phyloP scores from a whole-genome alignment of 2,329 filamentous ascomycete genomes.

The Claviceps sp. region DNA sequence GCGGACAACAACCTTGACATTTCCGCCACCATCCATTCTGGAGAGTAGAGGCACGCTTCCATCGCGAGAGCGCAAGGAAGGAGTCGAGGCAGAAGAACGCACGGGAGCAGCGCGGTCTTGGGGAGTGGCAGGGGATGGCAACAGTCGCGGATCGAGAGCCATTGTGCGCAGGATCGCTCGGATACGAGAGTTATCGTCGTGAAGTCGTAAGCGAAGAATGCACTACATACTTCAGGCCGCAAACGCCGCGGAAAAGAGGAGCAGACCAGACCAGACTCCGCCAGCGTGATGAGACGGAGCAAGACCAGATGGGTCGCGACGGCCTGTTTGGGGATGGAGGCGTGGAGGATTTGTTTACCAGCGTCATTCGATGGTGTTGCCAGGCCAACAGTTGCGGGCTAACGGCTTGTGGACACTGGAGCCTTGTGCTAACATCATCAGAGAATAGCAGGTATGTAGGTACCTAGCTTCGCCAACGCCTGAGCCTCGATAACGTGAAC shows the following conservation, averaged over 20 bases:
- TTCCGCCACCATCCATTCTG: constrained; percentile 52
- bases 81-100: constrained; percentile 62
- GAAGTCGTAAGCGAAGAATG: constrained; percentile 27
- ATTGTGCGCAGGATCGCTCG: constrained; percentile 27
- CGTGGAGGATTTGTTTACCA: constrained; percentile 20
- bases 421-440: too few relatives aligned
- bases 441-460: too few relatives aligned
- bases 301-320: not conserved
- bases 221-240: constrained; percentile 19
- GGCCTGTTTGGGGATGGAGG: constrained; percentile 1
- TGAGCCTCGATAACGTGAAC: too few relatives aligned
- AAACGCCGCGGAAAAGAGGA: not conserved
- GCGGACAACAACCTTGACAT: constrained; percentile 71
- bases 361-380: constrained; percentile 17
- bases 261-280: not conserved
- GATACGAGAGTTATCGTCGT: constrained; percentile 25
- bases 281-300: not conserved
- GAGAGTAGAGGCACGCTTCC: constrained; percentile 44
- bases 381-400: constrained; percentile 11
- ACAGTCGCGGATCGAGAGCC: constrained; percentile 29
- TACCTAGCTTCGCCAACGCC: too few relatives aligned
- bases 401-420: too few relatives aligned
- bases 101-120: constrained; percentile 20
- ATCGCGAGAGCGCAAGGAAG: constrained; percentile 62
- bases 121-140: constrained; percentile 28